phyloP scores from a whole-genome alignment of 2,329 filamentous ascomycete genomes.

The Cryphonectria radicalis region DNA sequence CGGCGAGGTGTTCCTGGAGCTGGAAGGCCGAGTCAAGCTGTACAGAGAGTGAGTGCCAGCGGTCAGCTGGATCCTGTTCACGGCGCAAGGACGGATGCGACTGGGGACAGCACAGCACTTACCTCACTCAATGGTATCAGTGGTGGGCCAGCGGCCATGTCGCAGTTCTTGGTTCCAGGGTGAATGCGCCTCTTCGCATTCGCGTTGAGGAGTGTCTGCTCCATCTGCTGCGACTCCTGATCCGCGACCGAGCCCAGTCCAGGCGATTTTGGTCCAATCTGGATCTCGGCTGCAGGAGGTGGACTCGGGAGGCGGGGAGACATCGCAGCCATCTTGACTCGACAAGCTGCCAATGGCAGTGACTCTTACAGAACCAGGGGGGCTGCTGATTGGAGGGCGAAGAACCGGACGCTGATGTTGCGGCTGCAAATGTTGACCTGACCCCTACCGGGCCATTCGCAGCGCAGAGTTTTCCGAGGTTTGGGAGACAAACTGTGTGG shows the following conservation, averaged over 20 bases:
- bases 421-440: neutral
- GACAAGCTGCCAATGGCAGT: slow-evolving; percentile 13
- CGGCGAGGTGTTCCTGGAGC: slow-evolving; percentile 94
- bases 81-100: neutral
- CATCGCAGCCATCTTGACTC: slow-evolving; percentile 68
- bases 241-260: slow-evolving; percentile 42
- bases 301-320: slow-evolving; percentile 94
- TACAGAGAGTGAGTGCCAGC: slow-evolving; percentile 4
- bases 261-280: slow-evolving; percentile 63
- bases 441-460: slow-evolving; percentile 21
- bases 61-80: neutral
- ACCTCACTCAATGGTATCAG: slow-evolving; percentile 85
- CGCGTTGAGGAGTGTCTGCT: slow-evolving; percentile 68
- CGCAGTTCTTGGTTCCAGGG: slow-evolving; percentile 85
- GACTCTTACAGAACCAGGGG: neutral
- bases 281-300: slow-evolving; percentile 91
- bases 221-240: slow-evolving; percentile 64
- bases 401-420: slow-evolving; percentile 1
- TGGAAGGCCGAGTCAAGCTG: slow-evolving; percentile 97
- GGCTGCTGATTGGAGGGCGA: neutral
- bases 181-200: slow-evolving; percentile 84
- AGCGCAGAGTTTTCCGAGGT: neutral
- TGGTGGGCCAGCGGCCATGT: slow-evolving; percentile 92
- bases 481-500: neutral
- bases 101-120: slow-evolving; percentile 36